Base-by-base conservation (phyloP, 202 grass and related monocot genomes). In the Hordeum pubiflorum region DNA sequence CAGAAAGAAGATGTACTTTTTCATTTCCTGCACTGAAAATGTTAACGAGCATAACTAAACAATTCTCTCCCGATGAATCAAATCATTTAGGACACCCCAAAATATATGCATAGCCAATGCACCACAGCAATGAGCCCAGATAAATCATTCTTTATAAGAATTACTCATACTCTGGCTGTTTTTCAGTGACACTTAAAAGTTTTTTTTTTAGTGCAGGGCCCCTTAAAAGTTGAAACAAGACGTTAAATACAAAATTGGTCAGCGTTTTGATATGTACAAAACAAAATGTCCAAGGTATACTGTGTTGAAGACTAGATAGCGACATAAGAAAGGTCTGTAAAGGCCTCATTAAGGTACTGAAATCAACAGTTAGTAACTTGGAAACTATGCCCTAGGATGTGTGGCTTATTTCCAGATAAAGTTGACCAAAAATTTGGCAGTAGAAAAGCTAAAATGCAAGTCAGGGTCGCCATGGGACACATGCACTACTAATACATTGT, bases 21-120 rank as follows among this genome's bases (percentile, higher is more conserved):
- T 73, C 46, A 84, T 79, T 82, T 43, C 43, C 61, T 70, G 66
- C 65, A 78, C 58, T 77, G 71, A 63, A 76, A 66, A 59, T 73
- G 78, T 58, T 56, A 81, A 41, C 81, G 58, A 86, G 57, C 65
- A 85, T 39, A 85, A 82, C 67, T 77, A 38, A 67, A 74, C 27
- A 44, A 74, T 72, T 31, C 67, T 50, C 40, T 68, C 63, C 71
- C 24, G 78, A 48, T 79, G 57, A 46, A 46, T 46, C 43, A 46
- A 46, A 4, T 46, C 12, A 46, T 46, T 44, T 10, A 44, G 41
- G 41, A 46, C 46, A 18, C 15, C 48, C 15, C 48, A n/a, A 52
- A n/a, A 52, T 7, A 52, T 52, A 54, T 54, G 50, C 15, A 52
- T 52, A 52, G 14, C 14, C 31, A 77, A 66, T 81, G 50, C 79